phyloP scores from a whole-genome alignment of 2,329 filamentous ascomycete genomes.

The Nannizziopsis arthrosporioides region DNA sequence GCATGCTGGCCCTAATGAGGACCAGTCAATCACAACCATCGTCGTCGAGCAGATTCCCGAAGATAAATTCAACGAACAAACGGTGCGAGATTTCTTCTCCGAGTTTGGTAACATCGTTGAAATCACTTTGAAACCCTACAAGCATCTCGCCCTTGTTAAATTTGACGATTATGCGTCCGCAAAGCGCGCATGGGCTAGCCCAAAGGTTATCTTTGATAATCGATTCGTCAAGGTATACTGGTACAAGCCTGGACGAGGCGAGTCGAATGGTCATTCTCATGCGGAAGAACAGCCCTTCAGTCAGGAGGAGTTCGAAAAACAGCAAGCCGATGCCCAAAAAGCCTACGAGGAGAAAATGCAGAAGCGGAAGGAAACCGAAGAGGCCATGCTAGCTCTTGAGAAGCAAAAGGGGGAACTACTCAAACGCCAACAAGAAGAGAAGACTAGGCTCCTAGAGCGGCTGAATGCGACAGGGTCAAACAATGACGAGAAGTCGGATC shows the following conservation, averaged over 20 bases:
- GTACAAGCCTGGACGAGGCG: slow-evolving; percentile 39
- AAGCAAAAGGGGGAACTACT: slow-evolving; percentile 40
- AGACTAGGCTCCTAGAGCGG: slow-evolving; percentile 38
- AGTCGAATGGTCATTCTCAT: slow-evolving; percentile 20
- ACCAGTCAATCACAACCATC: slow-evolving; percentile 44
- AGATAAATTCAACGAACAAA: slow-evolving; percentile 43
- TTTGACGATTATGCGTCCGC: slow-evolving; percentile 43
- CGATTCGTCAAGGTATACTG: slow-evolving; percentile 55
- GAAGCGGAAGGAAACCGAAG: slow-evolving; percentile 42
- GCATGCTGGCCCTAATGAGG: slow-evolving; percentile 40
- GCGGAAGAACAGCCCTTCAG: slow-evolving; percentile 38
- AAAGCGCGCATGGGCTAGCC: slow-evolving; percentile 46
- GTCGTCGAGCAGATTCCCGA: slow-evolving; percentile 52
- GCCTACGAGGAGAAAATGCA: slow-evolving; percentile 44
- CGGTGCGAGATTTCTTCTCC: slow-evolving; percentile 46
- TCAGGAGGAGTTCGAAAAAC: slow-evolving; percentile 42
- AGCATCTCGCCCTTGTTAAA: slow-evolving; percentile 45
- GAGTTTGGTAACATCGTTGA: slow-evolving; percentile 47
- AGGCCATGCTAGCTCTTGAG: slow-evolving; percentile 42
- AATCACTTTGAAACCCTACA: slow-evolving; percentile 44
- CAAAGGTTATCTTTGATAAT: slow-evolving; percentile 53
- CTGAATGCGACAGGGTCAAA: slow-evolving; percentile 34
- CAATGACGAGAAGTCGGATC: slow-evolving; percentile 21
- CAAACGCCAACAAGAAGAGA: slow-evolving; percentile 46
- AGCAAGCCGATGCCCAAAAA: slow-evolving; percentile 47